A percentile compares a stretch with the other conserved stretches of the same genome.
These are phyloP conservation scores for Porphyrellus cyaneotinctus DNA, from an alignment of 768 basidiomycete genomes.

Conservation along the genomic window DNA sequence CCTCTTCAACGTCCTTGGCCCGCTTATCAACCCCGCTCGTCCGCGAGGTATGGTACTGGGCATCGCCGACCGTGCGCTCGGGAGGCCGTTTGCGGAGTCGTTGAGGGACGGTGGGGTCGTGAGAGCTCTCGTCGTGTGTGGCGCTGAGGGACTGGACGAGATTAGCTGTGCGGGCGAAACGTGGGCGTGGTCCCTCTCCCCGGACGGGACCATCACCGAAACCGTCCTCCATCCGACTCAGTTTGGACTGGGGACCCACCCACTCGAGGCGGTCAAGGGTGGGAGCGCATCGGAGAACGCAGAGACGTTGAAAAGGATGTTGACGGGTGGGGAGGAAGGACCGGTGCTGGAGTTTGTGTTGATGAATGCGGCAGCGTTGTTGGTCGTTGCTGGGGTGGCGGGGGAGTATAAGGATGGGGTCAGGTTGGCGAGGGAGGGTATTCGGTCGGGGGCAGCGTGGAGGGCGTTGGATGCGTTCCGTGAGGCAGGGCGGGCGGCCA, in stretches of 20 bases:
- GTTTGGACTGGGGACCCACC: conserved; percentile 74
- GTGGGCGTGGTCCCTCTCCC: conserved; percentile 70
- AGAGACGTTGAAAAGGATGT: conserved; percentile 58
- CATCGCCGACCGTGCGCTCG: conserved; percentile 78
- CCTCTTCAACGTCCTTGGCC: conserved; percentile 94
- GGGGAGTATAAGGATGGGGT: conserved; percentile 68
- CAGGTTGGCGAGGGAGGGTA: conserved; percentile 56
- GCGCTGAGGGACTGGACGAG: conserved; percentile 88
- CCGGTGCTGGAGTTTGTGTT: conserved; percentile 84
- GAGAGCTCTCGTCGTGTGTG: conserved; percentile 90
- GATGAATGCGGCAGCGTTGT: conserved; percentile 83
- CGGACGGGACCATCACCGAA: conserved; percentile 61
- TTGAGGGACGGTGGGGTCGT: conserved; percentile 69
- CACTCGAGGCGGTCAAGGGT: conserved; percentile 67
- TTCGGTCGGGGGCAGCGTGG: conserved; percentile 60
- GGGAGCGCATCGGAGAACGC: conserved; percentile 81
- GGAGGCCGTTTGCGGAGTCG: conserved; percentile 74
- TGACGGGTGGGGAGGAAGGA: conserved; percentile 47
- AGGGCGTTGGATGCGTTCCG: conserved; percentile 50
- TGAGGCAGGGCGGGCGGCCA: conserved; percentile 31
- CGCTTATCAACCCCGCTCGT: conserved; percentile 85
- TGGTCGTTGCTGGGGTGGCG: conserved; percentile 81
- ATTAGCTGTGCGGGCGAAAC: conserved; percentile 93
- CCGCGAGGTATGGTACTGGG: conserved; percentile 91
- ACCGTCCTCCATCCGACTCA: conserved; percentile 59